Evolutionary conservation across 2,329 filamentous ascomycete species (phyloP).

Genomic region (Botryotinia convoluta): DNA sequence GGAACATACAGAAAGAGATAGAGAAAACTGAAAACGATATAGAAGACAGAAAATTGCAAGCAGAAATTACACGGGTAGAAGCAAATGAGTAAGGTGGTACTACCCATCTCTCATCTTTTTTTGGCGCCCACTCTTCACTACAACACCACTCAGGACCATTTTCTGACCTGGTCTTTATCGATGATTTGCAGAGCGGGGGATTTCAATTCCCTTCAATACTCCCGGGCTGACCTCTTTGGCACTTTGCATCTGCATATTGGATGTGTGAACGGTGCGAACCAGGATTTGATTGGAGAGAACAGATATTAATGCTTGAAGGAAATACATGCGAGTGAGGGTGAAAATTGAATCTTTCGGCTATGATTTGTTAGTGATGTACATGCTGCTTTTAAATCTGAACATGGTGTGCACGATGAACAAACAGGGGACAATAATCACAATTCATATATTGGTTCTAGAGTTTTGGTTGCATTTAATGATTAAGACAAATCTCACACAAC

Average conservation of each 20-base stretch:
- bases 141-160: slow-evolving; percentile 10
- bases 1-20: neutral
- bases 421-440: neutral
- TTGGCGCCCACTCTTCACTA: slow-evolving; percentile 9
- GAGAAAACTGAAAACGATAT: neutral
- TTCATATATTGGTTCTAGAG: no score
- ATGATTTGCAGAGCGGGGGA: slow-evolving; percentile 20
- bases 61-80: neutral
- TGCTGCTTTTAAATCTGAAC: neutral
- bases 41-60: neutral
- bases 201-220: slow-evolving; percentile 2
- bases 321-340: slow-evolving; percentile 1
- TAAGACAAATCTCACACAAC: neutral
- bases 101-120: slow-evolving; percentile 9
- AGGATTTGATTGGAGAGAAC: slow-evolving; percentile 11
- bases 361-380: slow-evolving; percentile 8
- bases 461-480: neutral
- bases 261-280: neutral
- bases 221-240: neutral
- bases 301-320: neutral
- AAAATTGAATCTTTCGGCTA: slow-evolving; percentile 4
- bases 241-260: slow-evolving; percentile 2
- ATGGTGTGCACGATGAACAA: neutral
- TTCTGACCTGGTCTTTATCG: neutral
- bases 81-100: slow-evolving; percentile 10